phyloP scores from a whole-genome alignment of 495 filamentous ascomycete genomes.

The Penicillium simplicissimum region DNA sequence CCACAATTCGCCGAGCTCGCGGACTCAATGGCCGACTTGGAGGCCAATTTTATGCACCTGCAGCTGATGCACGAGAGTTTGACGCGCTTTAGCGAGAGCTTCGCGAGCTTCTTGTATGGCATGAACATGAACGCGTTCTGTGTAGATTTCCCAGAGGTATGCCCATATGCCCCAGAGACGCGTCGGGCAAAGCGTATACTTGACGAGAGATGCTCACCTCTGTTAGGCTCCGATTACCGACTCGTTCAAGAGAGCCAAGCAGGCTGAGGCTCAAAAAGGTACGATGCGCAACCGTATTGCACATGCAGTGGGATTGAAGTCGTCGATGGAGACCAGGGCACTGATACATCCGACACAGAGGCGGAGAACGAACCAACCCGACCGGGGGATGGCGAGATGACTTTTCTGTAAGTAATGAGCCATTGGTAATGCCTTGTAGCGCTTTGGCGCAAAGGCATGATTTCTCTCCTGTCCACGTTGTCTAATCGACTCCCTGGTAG shows the following conservation, averaged over 20 bases:
- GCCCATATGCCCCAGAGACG: constrained; percentile 31
- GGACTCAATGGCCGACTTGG: constrained; percentile 91
- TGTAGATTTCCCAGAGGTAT: constrained; percentile 94
- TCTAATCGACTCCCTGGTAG: constrained; percentile 45
- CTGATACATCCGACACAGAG: constrained; percentile 29
- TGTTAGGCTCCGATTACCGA: constrained; percentile 62
- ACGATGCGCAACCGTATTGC: constrained; percentile 1
- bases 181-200: constrained; percentile 9
- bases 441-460: no score
- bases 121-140: constrained; percentile 99
- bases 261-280: constrained; percentile 53
- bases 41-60: constrained; percentile 96
- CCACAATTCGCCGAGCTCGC: constrained; percentile 90
- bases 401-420: constrained; percentile 74
- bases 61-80: constrained; percentile 97
- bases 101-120: constrained; percentile 92
- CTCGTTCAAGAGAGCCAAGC: constrained; percentile 70
- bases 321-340: neutral
- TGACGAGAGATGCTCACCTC: neutral
- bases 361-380: constrained; percentile 32
- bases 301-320: neutral
- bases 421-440: no score
- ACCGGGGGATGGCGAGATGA: constrained; percentile 66
- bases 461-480: no score
- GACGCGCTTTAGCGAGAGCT: constrained; percentile 92